Evolutionary conservation across 2,329 filamentous ascomycete species (phyloP).

Genomic region (Albifimbria verrucaria): DNA sequence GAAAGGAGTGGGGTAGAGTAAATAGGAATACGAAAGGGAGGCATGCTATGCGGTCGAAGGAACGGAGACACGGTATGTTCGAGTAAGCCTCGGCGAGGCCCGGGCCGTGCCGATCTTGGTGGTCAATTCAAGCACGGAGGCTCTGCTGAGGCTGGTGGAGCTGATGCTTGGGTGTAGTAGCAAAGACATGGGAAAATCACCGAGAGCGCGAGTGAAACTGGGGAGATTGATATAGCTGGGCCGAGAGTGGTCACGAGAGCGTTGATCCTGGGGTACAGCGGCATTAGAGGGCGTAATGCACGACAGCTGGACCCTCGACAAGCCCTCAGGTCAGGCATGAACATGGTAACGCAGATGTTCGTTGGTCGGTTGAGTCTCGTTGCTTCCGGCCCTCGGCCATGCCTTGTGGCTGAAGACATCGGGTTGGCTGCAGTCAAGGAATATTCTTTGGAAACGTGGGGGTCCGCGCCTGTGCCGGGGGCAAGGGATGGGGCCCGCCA

Average conservation of each 20-base stretch:
- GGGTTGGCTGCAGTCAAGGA: background rate
- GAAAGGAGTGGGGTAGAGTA: background rate
- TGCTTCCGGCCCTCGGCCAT: background rate
- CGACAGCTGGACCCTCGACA: background rate
- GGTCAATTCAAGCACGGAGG: background rate
- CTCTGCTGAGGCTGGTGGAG: background rate
- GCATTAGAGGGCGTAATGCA: background rate
- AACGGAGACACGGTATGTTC: background rate
- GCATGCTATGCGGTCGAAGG: background rate
- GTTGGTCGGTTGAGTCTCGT: background rate
- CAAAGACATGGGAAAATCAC: background rate
- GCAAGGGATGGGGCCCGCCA: background rate
- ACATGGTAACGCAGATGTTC: background rate
- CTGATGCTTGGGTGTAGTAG: background rate
- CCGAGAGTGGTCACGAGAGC: background rate
- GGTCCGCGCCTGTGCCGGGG: background rate
- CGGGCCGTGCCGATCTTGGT: background rate
- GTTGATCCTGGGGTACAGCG: background rate
- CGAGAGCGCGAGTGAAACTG: background rate
- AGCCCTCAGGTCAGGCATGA: background rate
- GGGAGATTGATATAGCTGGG: background rate
- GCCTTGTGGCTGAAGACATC: background rate
- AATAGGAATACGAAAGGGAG: background rate
- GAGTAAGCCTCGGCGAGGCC: background rate
- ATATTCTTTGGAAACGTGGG: background rate